Evolutionary conservation across 106 monocot species (phyloP), one percentile per base, ranked within the genome.

Genomic region (Iris macrosiphon): DNA sequence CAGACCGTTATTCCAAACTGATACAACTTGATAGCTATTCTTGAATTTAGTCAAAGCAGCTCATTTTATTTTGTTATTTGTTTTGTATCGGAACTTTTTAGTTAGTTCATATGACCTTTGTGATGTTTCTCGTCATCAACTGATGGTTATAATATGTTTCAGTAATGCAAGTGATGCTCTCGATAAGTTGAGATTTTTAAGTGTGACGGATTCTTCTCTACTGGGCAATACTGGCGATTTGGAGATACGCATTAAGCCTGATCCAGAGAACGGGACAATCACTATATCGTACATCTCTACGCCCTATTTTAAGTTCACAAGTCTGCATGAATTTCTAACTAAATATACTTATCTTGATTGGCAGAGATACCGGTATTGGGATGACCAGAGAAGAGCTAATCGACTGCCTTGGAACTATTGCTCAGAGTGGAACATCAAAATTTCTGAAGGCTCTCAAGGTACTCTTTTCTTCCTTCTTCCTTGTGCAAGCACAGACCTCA

Each of bases 151-250:
- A 10, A 10, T 67, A 44, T 30, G 6, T 52, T 73, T 32, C 96
- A 96, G 96, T 38, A 96, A 96, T 73, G 96, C 96, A 44, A 96
- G 96, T 67, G 96, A 96, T 75, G 96, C 96, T 3, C 56, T 96
- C 53, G 96, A 96, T 49, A 96, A 96, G 70, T 57, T 96, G 67
- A 77, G 96, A 58, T 96, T 96, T 72, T 31, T 96, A 23, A 90
- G 96, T 57, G 96, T 96, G 19, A 96, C 96, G 0, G 90, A 96
- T 66, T 19, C 89, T 57, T 82, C 89, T 35, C 62, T 96, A 35
- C 79, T 96, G 57, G 72, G 73, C 43, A 90, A 90, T 60, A 73
- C 72, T 32, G 73, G 74, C 27, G 80, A 96, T 12, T 56, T 96
- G 65, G 96, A 90, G 67, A 96, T 96, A 51, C 72, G 86, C 11